Evolutionary conservation across 306 rosid genomes (phyloP).

Genomic region (Castanopsis chinensis): DNA sequence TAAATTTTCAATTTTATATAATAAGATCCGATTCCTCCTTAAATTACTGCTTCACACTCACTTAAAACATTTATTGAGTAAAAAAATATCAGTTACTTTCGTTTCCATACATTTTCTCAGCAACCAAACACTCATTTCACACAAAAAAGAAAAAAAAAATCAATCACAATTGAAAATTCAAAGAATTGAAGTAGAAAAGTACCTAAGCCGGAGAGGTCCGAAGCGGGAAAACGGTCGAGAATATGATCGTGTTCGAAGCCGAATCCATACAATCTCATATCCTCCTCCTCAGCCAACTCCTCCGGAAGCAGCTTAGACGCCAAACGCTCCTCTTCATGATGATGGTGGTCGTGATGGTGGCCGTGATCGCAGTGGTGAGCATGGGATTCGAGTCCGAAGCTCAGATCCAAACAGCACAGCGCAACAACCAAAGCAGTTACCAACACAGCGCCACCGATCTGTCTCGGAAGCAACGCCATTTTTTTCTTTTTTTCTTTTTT

Average conservation of each 20-base stretch:
- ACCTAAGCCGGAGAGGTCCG: conserved; percentile 71
- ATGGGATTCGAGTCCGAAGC: neutral
- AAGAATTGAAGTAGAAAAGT: neutral
- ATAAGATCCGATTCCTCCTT: too few species aligned
- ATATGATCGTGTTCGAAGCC: conserved; percentile 41
- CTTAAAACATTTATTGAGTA: too few species aligned
- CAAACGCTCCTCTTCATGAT: conserved; percentile 19
- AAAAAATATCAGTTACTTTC: neutral
- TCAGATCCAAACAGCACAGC: conserved; percentile 50
- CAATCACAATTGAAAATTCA: neutral
- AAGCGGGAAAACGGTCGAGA: conserved; percentile 23
- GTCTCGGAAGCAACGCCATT: conserved; percentile 32
- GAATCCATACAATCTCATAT: conserved; percentile 76
- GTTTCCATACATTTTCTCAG: neutral
- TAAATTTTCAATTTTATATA: too few species aligned
- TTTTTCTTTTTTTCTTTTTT: too few species aligned
- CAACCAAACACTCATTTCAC: conserved; percentile 11
- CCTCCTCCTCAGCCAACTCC: conserved; percentile 97
- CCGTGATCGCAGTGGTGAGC: neutral
- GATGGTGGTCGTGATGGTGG: conserved; percentile 33
- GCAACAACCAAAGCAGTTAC: conserved; percentile 29
- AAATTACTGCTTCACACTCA: too few species aligned
- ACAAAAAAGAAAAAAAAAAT: neutral
- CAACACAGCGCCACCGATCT: neutral
- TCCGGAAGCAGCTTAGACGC: conserved; percentile 58